These are phyloP conservation scores for Fonsecaea pugnacius DNA, from an alignment of 2,329 filamentous ascomycete genomes.

Conservation along the genomic window DNA sequence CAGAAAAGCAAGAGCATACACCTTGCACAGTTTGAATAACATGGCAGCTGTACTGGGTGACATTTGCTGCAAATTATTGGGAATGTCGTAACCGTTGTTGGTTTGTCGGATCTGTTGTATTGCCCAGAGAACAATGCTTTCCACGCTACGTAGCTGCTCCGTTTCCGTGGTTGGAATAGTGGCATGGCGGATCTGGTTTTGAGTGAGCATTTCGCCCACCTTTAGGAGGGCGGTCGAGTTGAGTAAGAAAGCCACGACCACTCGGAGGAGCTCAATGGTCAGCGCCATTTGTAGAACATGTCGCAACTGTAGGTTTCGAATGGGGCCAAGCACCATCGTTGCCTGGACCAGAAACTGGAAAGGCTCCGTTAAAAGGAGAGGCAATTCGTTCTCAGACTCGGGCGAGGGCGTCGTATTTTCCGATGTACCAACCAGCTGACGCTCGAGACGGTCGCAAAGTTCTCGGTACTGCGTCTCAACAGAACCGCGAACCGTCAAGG, in stretches of 20 bases:
- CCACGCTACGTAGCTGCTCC: conserved; percentile 23
- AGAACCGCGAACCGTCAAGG: conserved; percentile 68
- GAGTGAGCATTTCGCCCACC: conserved; percentile 20
- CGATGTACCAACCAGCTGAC: conserved; percentile 48
- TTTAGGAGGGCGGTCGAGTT: conserved; percentile 38
- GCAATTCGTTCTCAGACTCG: conserved; percentile 43
- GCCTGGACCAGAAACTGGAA: conserved; percentile 34
- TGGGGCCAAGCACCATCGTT: conserved; percentile 33
- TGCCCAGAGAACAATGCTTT: conserved; percentile 26
- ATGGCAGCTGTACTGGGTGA: conserved; percentile 20
- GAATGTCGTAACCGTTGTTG: not conserved
- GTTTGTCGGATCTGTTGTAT: conserved; percentile 9
- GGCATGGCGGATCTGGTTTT: conserved; percentile 18
- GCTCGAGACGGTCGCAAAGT: conserved; percentile 52
- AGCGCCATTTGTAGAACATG: conserved; percentile 86
- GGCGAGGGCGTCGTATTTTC: conserved; percentile 6
- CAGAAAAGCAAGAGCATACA: conserved; percentile 87
- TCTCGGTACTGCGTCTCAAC: conserved; percentile 69
- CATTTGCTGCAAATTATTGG: conserved; percentile 13
- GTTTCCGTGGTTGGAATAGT: conserved; percentile 5
- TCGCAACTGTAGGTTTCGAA: conserved; percentile 44
- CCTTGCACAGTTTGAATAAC: conserved; percentile 58
- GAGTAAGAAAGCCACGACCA: conserved; percentile 62
- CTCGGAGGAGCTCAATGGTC: conserved; percentile 85
- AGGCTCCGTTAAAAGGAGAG: conserved; percentile 68